phyloP scores from a whole-genome alignment of 1,284 basidiomycete species.

The Schizopora paradoxa region DNA sequence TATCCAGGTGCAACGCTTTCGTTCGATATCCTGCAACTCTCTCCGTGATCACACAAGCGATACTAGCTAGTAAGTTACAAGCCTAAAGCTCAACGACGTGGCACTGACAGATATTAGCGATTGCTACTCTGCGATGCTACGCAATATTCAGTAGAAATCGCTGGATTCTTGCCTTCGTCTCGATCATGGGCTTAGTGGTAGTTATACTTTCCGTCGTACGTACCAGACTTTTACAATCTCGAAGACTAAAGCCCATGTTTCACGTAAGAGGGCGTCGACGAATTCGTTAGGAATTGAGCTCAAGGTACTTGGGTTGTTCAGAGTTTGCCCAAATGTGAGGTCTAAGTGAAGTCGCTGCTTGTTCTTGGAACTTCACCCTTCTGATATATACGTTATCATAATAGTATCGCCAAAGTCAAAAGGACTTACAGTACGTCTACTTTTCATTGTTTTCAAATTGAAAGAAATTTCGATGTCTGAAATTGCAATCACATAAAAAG shows the following conservation, averaged over 20 bases:
- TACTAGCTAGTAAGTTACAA: conserved; percentile 6
- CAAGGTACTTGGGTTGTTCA: too few relatives aligned
- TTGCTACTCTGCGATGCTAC: conserved; percentile 9
- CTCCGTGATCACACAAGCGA: conserved; percentile 9
- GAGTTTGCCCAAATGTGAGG: conserved; percentile 1
- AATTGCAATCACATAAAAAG: neutral
- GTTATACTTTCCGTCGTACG: conserved; percentile 7
- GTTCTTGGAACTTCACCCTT: conserved; percentile 2
- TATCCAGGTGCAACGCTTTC: conserved; percentile 10
- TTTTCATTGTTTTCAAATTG: neutral
- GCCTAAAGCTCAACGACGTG: neutral
- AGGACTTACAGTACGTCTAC: conserved; percentile 2
- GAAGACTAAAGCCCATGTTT: neutral
- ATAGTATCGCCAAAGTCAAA: neutral
- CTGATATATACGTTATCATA: neutral
- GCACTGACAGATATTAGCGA: neutral
- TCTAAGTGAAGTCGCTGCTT: too few relatives aligned
- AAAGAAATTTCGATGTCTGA: neutral
- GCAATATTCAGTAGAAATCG: conserved; percentile 8
- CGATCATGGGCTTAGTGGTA: neutral
- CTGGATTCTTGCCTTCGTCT: neutral
- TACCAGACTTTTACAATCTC: neutral
- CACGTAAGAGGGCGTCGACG: conserved; percentile 9
- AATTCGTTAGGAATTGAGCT: conserved; percentile 10
- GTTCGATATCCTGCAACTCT: conserved; percentile 3